Evolutionary conservation across 1,139 yeast genomes (phyloP).

Genomic region (Geotrichum histeridarum): DNA sequence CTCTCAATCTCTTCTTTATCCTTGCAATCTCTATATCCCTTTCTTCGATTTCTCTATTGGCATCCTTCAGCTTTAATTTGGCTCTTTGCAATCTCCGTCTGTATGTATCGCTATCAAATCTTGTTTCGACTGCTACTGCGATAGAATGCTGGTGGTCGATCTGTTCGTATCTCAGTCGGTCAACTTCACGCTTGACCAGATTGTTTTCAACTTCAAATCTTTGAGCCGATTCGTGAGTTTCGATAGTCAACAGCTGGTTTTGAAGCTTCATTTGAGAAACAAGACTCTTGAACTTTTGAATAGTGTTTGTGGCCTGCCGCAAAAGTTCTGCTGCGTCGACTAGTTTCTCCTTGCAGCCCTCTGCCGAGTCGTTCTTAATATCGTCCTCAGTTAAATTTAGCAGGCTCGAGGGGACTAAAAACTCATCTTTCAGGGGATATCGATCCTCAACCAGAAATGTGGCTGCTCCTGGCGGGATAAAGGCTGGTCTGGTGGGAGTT

Average conservation of each 20-base stretch:
- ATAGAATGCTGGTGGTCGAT: conserved; percentile 21
- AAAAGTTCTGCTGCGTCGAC: conserved; percentile 2
- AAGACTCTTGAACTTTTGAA: conserved; percentile 20
- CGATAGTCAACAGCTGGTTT: conserved; percentile 39
- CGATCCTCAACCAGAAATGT: neutral
- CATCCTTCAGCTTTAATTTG: conserved; percentile 43
- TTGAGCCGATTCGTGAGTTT: conserved; percentile 39
- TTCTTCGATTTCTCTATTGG: conserved; percentile 41
- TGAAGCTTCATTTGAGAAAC: conserved; percentile 37
- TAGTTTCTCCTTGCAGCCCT: neutral
- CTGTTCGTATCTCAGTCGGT: conserved; percentile 41
- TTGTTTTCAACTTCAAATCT: conserved; percentile 47
- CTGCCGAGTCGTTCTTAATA: neutral
- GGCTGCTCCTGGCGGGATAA: neutral
- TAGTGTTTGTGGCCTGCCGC: neutral
- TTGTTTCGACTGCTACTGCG: conserved; percentile 18
- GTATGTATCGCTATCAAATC: conserved; percentile 29
- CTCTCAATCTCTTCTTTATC: conserved; percentile 29
- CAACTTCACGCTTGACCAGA: conserved; percentile 47
- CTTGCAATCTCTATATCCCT: conserved; percentile 41
- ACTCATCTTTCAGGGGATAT: neutral
- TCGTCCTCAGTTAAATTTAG: neutral
- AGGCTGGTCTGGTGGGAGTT: neutral
- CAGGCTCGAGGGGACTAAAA: neutral
- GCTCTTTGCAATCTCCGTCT: conserved; percentile 40